Evolutionary conservation across 1,139 yeast species (phyloP).

Genomic region (Protomyces inundatus): DNA sequence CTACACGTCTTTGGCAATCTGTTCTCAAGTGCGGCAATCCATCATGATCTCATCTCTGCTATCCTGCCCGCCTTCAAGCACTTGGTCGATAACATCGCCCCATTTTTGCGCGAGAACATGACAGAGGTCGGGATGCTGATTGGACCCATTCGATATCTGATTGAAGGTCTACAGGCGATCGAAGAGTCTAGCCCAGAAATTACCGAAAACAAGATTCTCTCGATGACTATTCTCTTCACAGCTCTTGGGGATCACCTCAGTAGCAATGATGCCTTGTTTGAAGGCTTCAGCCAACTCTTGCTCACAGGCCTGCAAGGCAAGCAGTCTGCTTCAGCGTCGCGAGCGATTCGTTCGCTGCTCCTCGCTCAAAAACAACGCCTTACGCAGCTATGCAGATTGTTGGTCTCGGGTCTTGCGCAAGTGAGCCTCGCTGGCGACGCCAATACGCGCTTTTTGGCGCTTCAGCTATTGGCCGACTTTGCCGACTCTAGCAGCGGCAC

Average conservation of each 20-base stretch:
- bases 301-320: not conserved
- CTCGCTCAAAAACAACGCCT: not conserved
- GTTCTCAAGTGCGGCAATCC: slow-evolving; percentile 8
- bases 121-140: slow-evolving; percentile 14
- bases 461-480: not conserved
- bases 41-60: slow-evolving; percentile 18
- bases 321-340: not conserved
- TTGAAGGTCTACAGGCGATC: slow-evolving; percentile 1
- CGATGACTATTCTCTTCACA: slow-evolving; percentile 8
- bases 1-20: slow-evolving; percentile 52
- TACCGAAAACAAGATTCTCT: slow-evolving; percentile 12
- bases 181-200: not conserved
- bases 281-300: not conserved
- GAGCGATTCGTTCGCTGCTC: not conserved
- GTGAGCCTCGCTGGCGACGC: not conserved
- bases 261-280: not conserved
- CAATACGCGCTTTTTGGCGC: not conserved
- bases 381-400: not conserved
- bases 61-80: slow-evolving; percentile 23
- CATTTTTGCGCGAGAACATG: not conserved
- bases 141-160: slow-evolving; percentile 11
- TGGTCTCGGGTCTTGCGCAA: not conserved
- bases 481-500: not conserved
- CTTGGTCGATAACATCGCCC: slow-evolving; percentile 7
- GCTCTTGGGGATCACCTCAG: slow-evolving; percentile 4